Conservation (phyloP, 2,329 filamentous ascomycete genomes). For the Xylaria hypoxylon region DNA sequence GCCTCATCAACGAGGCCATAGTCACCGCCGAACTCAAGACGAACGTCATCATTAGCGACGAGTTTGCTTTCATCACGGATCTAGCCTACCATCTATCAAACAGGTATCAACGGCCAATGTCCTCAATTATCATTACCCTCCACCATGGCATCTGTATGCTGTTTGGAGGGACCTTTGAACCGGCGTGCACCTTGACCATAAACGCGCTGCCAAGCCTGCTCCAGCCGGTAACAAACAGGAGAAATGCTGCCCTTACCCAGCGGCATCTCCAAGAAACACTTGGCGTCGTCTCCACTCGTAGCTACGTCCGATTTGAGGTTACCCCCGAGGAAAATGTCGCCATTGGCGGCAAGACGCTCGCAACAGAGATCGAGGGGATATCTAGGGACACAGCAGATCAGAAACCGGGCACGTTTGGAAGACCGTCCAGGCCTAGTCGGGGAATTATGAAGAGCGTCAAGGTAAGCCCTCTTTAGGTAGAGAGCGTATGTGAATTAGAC, state of each 20-base stretch:
- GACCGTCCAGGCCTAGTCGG: slow-evolving; percentile 44
- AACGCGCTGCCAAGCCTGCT: slow-evolving; percentile 76
- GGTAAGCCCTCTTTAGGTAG: slow-evolving; percentile 38
- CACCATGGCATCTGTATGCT: slow-evolving; percentile 80
- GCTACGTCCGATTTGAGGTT: slow-evolving; percentile 77
- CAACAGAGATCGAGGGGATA: slow-evolving; percentile 74
- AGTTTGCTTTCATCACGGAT: slow-evolving; percentile 78
- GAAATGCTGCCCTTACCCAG: slow-evolving; percentile 82
- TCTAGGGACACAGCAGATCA: slow-evolving; percentile 51
- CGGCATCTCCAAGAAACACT: slow-evolving; percentile 78
- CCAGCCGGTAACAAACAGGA: slow-evolving; percentile 80
- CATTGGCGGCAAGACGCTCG: slow-evolving; percentile 75
- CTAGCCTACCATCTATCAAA: slow-evolving; percentile 78
- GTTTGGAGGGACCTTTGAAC: slow-evolving; percentile 79
- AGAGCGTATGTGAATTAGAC: slow-evolving; percentile 5
- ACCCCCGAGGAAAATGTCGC: slow-evolving; percentile 79
- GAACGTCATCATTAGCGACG: slow-evolving; percentile 74
- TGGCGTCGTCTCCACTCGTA: slow-evolving; percentile 72
- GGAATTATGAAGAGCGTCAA: slow-evolving; percentile 46
- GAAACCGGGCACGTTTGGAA: slow-evolving; percentile 41
- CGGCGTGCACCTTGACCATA: slow-evolving; percentile 82
- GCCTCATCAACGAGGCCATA: slow-evolving; percentile 65
- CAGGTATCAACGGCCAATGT: slow-evolving; percentile 79
- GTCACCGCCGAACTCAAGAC: slow-evolving; percentile 73
- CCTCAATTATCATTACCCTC: slow-evolving; percentile 80